Base-by-base conservation (phyloP, 192 early-diverging fungal genomes). In the Coemansia sp. region DNA sequence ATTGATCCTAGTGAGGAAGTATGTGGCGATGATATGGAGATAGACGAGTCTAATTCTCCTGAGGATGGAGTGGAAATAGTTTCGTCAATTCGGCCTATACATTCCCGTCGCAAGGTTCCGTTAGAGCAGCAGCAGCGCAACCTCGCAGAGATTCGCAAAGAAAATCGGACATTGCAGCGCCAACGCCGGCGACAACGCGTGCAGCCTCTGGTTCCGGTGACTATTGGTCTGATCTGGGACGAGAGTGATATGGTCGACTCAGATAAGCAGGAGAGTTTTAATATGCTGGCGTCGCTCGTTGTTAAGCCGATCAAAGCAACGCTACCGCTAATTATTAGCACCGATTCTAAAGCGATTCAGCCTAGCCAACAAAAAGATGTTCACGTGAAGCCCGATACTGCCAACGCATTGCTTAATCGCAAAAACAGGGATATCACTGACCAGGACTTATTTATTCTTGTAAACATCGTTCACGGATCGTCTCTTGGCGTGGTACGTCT, bases 381-480 rank as follows among this genome's bases (percentile, higher is more conserved):
- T 19, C 12, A 10, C 37, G 27, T 9, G 25, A 47, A 9, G 22
- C 33, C 34, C 49, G 49, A 51, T 24, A 24, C 10, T 37, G 45
- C 54, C 42, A 60, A 9, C 17, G 57, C 23, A 7, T 42, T 19
- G 4, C 40, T 57, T 2, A 22, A 15, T 10, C 66, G 62, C 43
- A 68, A 62, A 38, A 34, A 43, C 24, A 63, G 46, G 21, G 59
- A 48, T 6, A 53, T 79, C 37, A 65, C 62, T 15, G 56, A 69
- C n/a, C 39, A 61, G 2, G 73, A 69, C 30, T 25, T 76, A 17
- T 48, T 52, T 41, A 46, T 27, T 5, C 46, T 73, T 42, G 63
- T 53, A 25, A 52, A 34, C 22, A 47, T 70, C 19, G 62, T 80
- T n/a, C 78, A 80, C 30, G 78, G 61, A n/a, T 73, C 71, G n/a